Base-by-base conservation (phyloP, 2,329 filamentous ascomycete species). In the Ustilaginoidea virens region DNA sequence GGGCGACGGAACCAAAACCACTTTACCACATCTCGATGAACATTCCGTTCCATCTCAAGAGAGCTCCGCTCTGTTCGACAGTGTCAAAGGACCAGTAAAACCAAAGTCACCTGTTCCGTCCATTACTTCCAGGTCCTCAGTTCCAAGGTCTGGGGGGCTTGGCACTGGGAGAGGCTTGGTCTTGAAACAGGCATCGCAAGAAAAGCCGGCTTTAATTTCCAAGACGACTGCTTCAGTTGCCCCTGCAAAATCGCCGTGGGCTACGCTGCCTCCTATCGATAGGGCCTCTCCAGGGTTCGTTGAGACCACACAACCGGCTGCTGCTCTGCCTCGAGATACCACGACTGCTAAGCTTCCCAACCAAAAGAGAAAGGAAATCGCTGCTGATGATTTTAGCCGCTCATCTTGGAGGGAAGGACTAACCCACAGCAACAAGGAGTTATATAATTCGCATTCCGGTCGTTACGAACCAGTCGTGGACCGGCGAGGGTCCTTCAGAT, bases 381-480 rank as follows among this genome's bases (percentile, higher is more conserved):
- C 85, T 5, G 80, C 86, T 0, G 90, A 96, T 50, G 87, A 93
- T 39, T 96, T 94, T 46, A 92, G 78, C 48, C 70, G 90, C 36
- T 72, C 77, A 29, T 69, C 75, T 19, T 92, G 81, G 76, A 69
- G 80, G 43, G 83, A 93, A 36, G 69, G 74, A 5, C 62, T 65
- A 20, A 47, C 60, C 1, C 62, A 68, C 32, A 62, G 66, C 8
- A 74, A 71, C 36, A 66, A 80, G 32, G 86, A 96, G 50, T 61
- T 96, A 0, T 96, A 75, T 57, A 94, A 96, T 49, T 92, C 87
- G n/a, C 80, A 92, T 31, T 93, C 83, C 30, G 87, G 87, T 12
- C 77, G 83, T 28, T 92, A 93, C 42, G 87, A 96, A 48, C 85
- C 86, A 11, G 87, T 86, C 4, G 61, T 69, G 29, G 83, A 93